These are phyloP conservation scores for Boletus subcaerulescens DNA, from an alignment of 768 basidiomycete genomes.

Conservation along the genomic window DNA sequence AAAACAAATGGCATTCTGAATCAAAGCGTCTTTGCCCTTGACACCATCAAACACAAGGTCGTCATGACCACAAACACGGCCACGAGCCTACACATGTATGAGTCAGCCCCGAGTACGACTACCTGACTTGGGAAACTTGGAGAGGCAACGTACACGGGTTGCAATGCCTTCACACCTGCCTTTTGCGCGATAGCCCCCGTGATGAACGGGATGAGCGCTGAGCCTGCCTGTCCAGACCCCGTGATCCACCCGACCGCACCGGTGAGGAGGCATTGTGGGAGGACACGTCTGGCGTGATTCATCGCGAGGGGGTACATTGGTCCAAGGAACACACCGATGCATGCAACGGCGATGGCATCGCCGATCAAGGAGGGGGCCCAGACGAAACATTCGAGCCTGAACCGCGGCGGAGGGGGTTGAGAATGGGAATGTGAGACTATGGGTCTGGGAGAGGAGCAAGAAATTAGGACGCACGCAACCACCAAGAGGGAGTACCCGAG, in stretches of 20 bases:
- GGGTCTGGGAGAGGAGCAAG: background rate
- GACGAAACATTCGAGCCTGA: constrained; percentile 49
- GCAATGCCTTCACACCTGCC: constrained; percentile 44
- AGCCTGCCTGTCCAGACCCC: constrained; percentile 63
- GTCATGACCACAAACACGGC: constrained; percentile 39
- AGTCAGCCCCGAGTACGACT: background rate
- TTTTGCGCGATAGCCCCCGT: constrained; percentile 63
- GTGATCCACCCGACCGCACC: constrained; percentile 63
- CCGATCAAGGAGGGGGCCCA: constrained; percentile 54
- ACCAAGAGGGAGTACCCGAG: constrained; percentile 48
- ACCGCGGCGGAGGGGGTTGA: background rate
- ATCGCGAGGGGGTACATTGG: constrained; percentile 51
- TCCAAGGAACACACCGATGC: constrained; percentile 51
- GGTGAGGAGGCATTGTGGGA: constrained; percentile 66
- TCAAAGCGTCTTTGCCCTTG: constrained; percentile 4
- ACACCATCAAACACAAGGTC: constrained; percentile 35
- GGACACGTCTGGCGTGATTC: constrained; percentile 59
- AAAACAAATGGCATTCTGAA: background rate
- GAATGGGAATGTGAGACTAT: background rate
- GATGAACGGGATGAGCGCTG: constrained; percentile 65
- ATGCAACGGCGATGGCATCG: constrained; percentile 49
- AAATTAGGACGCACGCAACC: constrained; percentile 28
- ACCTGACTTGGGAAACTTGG: background rate
- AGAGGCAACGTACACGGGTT: constrained; percentile 22
- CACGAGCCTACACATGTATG: constrained; percentile 17